Base-by-base conservation (phyloP, 140 eudicot species). In the Flaveria floridana region DNA sequence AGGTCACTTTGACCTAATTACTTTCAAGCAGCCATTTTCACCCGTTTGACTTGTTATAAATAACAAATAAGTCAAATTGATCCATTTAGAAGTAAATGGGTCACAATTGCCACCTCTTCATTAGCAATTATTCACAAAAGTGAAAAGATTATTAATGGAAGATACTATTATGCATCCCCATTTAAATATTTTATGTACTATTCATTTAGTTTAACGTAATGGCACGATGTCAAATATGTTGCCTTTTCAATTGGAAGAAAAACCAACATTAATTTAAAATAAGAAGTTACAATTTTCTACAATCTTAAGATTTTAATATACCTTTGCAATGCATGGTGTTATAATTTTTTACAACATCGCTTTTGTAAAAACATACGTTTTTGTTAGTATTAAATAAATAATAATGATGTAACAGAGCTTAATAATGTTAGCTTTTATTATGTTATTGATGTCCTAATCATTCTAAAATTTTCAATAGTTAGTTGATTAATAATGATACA, bases 371-470 rank as follows among this genome's bases (percentile, higher is more conserved):
- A n/a, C 13, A 15, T 48, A 63, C 12, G 2, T 34, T 14, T 20
- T 34, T 3, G 19, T 57, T 56, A 37, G 20, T 61, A 16, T 47
- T 6, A 65, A 39, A 52, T 42, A 73, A 53, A 6, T 39, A 26
- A 42, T 10, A 53, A 18, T 50, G 26, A 39, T 19, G 25, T 18
- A 55, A 67, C 23, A 68, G 34, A 57, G 50, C 62, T 10, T 6
- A 19, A 20, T 18, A 28, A 23, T 14, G 55, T 48, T 56, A 25
- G 57, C 61, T 25, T 41, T 23, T 73, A 41, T 65, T 65, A 56
- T 65, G 51, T 10, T 52, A n/a, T 55, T 14, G 10, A 55, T 56
- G 75, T 73, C 74, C 55, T 65, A 65, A 66, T 79, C 78, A 39
- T 59, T 56, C 39, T 46, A 52, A 10, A 44, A 69, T 11, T 44